Percentiles rank a stretch among this genome's conserved stretches.
These are phyloP conservation scores for Diatrype stigma DNA, from an alignment of 2,329 filamentous ascomycete genomes.

Conservation along the genomic window DNA sequence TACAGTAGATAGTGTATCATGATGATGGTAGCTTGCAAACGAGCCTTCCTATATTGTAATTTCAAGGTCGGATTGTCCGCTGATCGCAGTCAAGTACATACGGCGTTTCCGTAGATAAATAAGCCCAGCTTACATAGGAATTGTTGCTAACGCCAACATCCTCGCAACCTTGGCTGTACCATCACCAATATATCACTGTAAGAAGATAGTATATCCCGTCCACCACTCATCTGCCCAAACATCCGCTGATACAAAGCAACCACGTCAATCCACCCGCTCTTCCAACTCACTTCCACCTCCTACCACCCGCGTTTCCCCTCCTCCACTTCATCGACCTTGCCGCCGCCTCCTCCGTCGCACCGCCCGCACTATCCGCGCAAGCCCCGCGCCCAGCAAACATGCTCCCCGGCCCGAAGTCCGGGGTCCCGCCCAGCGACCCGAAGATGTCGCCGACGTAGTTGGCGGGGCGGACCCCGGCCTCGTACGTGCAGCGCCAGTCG, in stretches of 20 bases:
- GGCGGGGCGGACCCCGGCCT: slow-evolving; percentile 48
- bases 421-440: slow-evolving; percentile 60
- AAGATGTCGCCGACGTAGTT: slow-evolving; percentile 73
- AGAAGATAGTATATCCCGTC: too few relatives aligned
- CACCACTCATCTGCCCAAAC: not conserved
- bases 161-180: too few relatives aligned
- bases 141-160: too few relatives aligned
- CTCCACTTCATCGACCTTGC: not conserved
- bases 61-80: too few relatives aligned
- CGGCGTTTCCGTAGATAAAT: too few relatives aligned
- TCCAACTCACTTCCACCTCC: not conserved
- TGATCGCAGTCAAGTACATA: too few relatives aligned
- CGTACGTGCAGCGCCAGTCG: slow-evolving; percentile 57
- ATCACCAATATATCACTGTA: too few relatives aligned
- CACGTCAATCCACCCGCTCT: not conserved
- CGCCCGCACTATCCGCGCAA: not conserved
- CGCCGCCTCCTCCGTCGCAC: not conserved
- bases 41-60: too few relatives aligned
- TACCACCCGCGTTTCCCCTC: not conserved
- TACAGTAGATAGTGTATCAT: too few relatives aligned
- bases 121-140: too few relatives aligned
- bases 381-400: slow-evolving; percentile 8
- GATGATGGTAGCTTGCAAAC: too few relatives aligned
- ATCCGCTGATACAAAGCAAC: not conserved
- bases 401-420: slow-evolving; percentile 60